Percentiles rank a stretch among this genome's conserved stretches.
Conservation (phyloP, 306 rosid genomes). For the Fagus sylvatica region DNA sequence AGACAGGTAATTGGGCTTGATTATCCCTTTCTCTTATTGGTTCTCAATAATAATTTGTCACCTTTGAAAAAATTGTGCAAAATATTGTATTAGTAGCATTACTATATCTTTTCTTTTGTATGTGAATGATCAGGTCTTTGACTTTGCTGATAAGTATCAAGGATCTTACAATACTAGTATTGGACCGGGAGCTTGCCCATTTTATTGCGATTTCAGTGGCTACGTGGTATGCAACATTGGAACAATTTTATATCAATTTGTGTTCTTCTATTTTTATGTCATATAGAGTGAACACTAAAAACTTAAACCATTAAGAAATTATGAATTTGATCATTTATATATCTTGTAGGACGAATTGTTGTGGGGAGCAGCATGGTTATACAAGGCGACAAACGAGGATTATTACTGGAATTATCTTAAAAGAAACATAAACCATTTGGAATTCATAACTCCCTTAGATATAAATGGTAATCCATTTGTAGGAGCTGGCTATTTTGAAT, state of each 20-base stretch:
- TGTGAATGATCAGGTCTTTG: slow-evolving; percentile 34
- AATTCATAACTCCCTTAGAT: not conserved
- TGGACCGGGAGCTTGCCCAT: slow-evolving; percentile 40
- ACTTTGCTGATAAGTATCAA: slow-evolving; percentile 44
- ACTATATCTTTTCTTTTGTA: not conserved
- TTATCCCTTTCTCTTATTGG: not conserved
- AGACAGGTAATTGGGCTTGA: slow-evolving; percentile 10
- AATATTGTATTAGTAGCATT: too few relatives aligned
- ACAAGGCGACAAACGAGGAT: slow-evolving; percentile 23
- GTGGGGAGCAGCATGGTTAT: slow-evolving; percentile 61
- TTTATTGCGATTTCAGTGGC: slow-evolving; percentile 43
- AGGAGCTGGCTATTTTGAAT: slow-evolving; percentile 20
- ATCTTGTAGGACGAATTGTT: slow-evolving; percentile 46
- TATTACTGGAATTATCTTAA: slow-evolving; percentile 34
- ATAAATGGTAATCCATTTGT: not conserved
- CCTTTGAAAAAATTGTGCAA: too few relatives aligned
- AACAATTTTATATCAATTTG: not conserved
- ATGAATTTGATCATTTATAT: too few relatives aligned
- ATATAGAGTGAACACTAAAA: not conserved
- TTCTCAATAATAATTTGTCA: not conserved
- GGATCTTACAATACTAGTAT: slow-evolving; percentile 42
- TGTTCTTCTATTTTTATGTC: not conserved
- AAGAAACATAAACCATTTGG: slow-evolving; percentile 17
- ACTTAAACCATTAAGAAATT: too few relatives aligned
- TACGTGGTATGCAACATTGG: slow-evolving; percentile 34